A percentile compares a stretch with the other conserved stretches of the same genome.
These are phyloP conservation scores for Hemileia vastatrix DNA, from an alignment of 1,284 basidiomycete genomes.

Conservation along the genomic window DNA sequence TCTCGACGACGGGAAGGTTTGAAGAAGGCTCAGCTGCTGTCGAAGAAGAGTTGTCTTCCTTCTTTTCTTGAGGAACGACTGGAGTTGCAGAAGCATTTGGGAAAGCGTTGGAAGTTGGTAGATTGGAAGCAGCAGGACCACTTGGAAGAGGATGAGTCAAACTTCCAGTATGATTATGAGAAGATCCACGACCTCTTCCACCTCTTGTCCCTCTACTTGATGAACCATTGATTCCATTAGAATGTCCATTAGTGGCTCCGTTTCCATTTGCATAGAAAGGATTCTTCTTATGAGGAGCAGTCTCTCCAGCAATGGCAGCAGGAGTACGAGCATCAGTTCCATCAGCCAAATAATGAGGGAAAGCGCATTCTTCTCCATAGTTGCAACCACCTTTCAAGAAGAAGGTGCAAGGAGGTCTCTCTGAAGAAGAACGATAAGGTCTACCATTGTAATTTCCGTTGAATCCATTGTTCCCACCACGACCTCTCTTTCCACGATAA, in stretches of 20 bases:
- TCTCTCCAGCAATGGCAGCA: neutral
- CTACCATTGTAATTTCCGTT: slow-evolving; percentile 4
- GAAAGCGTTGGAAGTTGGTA: neutral
- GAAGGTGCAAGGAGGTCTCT: slow-evolving; percentile 40
- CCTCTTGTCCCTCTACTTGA: neutral
- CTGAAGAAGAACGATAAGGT: slow-evolving; percentile 4
- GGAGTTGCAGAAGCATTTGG: neutral
- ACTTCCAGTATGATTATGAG: neutral
- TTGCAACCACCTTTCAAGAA: slow-evolving; percentile 36
- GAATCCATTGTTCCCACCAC: neutral
- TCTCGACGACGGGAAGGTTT: neutral
- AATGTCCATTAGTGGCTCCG: neutral
- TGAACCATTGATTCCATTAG: neutral
- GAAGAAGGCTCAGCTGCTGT: neutral
- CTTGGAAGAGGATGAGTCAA: neutral
- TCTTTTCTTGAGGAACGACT: neutral
- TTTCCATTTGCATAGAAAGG: slow-evolving; percentile 1
- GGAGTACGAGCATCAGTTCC: slow-evolving; percentile 36
- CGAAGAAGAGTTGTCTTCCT: neutral
- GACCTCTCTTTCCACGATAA: slow-evolving; percentile 23
- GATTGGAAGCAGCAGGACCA: neutral
- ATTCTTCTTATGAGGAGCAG: neutral
- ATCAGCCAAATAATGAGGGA: slow-evolving; percentile 42
- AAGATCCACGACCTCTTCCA: neutral
- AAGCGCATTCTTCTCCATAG: slow-evolving; percentile 40